Evolutionary conservation across 345 rosid genomes (phyloP), one percentile per base, ranked within the genome.

Genomic region (Eucalyptus erythrocorys): DNA sequence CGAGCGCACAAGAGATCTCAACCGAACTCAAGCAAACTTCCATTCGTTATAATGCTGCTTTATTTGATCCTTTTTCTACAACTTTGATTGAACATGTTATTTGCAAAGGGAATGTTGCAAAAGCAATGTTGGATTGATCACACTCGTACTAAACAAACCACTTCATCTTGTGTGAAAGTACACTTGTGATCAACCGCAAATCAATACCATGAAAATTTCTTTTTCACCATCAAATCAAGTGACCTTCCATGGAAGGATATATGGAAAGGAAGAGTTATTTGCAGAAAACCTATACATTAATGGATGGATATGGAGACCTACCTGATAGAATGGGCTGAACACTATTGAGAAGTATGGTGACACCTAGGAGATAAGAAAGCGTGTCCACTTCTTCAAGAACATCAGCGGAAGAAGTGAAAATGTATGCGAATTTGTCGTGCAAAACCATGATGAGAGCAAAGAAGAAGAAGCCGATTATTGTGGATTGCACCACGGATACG

Each of bases 251-350:
- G 21, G 43, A 68, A 21, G 26, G 45, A 21, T 76, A 19, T 19
- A 76, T 21, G 47, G 15, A 21, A 21, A 22, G 6, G 47, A 32
- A 85, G 55, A 85, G 37, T 48, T 48, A 32, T 34, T 13, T 4
- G 86, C 24, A 6, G 55, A 27, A 48, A 85, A 49, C 47, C 17
- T 13, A n/a, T 13, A 32, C 68, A 45, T 10, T 40, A 51, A 12
- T 3, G 26, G 87, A 80, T 37, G 87, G 68, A 13, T 15, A 53
- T 11, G 8, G 19, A 57, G 16, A 48, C 27, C 43, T 13, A 91
- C 94, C 93, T 84, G 94, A 93, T 71, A 93, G 84, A 53, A 93
- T 87, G 40, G 93, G 93, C 32, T 93, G 94, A 45, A 93, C 90
- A 66, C 93, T 91, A 48, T 91, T 93, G 12, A 93, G 92, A 32